phyloP scores from a whole-genome alignment of 768 basidiomycete species.

The Heimioporus sp. region DNA sequence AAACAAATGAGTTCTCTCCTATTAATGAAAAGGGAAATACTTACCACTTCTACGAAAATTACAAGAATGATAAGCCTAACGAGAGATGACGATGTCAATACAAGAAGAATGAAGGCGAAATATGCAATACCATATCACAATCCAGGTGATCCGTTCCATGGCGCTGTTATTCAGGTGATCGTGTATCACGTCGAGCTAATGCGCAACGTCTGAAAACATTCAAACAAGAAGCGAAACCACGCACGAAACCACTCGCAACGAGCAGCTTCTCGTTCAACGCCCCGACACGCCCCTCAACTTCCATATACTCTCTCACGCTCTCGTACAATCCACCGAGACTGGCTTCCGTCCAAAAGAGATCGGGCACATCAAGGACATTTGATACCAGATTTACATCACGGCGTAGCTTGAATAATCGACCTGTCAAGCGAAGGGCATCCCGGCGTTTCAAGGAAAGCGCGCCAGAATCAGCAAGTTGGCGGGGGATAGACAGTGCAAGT shows the following conservation, averaged over 20 bases:
- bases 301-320: slow-evolving; percentile 93
- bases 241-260: slow-evolving; percentile 84
- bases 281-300: slow-evolving; percentile 79
- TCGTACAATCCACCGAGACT: slow-evolving; percentile 87
- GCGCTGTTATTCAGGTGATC: slow-evolving; percentile 88
- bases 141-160: slow-evolving; percentile 89
- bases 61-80: slow-evolving; percentile 85
- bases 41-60: slow-evolving; percentile 81
- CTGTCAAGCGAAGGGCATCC: slow-evolving; percentile 86
- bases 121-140: slow-evolving; percentile 57
- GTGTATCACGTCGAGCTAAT: slow-evolving; percentile 87
- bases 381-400: slow-evolving; percentile 90
- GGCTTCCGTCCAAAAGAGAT: slow-evolving; percentile 94
- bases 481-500: slow-evolving; percentile 76
- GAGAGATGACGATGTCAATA: slow-evolving; percentile 21
- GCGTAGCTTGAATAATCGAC: slow-evolving; percentile 80
- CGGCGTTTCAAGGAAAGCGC: slow-evolving; percentile 70
- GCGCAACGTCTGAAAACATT: not conserved
- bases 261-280: slow-evolving; percentile 86
- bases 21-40: slow-evolving; percentile 20
- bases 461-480: slow-evolving; percentile 77
- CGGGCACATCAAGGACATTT: slow-evolving; percentile 91
- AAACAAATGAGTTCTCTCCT: not conserved
- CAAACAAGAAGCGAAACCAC: slow-evolving; percentile 29
- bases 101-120: slow-evolving; percentile 43